Evolutionary conservation across 2,329 filamentous ascomycete genomes (phyloP), one percentile per base, ranked within the genome.

Genomic region (Gremmenia infestans): DNA sequence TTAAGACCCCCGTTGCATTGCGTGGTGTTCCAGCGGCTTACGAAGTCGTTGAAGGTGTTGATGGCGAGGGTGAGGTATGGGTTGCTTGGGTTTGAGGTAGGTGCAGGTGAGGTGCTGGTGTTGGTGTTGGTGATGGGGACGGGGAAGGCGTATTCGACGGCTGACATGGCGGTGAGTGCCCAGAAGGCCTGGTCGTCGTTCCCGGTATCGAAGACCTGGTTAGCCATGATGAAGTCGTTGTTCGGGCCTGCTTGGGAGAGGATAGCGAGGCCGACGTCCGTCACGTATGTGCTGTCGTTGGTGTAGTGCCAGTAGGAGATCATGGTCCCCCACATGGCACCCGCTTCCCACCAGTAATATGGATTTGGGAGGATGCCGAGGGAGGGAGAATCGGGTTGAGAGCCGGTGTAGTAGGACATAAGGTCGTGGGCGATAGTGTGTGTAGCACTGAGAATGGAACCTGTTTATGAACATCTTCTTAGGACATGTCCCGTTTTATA

Each of bases 241-340:
- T 86, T 77, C 0, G 81, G 76, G 55, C 89, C 89, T 54, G 85
- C 82, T 71, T 95, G 90, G 68, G 81, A 84, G 52, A 90, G 77
- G 64, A 95, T 77, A 8, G 81, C 89, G 60, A 88, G 76, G 72
- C 67, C 89, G 88, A 63, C 50, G 3, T 53, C 53, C 11, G 54
- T 47, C 17, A 67, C 67, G 73, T 88, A 93, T 49, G 79, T 78
- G 9, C 77, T 73, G 66, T 92, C 88, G 28, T 83, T 84, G 0
- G 88, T 92, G 69, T 89, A 88, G 67, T 85, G 87, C 88, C 88
- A 94, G 70, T 93, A 93, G 64, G 93, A 87, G 54, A 94, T 56
- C 48, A 93, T 74, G 4, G 84, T 77, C 35, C 81, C 81, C 36
- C 51, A 76, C 75, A 92, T 83, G 78, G 86, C 63, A 17, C 65